phyloP scores from a whole-genome alignment of 2,329 filamentous ascomycete species.

The Fusarium bactridioides region DNA sequence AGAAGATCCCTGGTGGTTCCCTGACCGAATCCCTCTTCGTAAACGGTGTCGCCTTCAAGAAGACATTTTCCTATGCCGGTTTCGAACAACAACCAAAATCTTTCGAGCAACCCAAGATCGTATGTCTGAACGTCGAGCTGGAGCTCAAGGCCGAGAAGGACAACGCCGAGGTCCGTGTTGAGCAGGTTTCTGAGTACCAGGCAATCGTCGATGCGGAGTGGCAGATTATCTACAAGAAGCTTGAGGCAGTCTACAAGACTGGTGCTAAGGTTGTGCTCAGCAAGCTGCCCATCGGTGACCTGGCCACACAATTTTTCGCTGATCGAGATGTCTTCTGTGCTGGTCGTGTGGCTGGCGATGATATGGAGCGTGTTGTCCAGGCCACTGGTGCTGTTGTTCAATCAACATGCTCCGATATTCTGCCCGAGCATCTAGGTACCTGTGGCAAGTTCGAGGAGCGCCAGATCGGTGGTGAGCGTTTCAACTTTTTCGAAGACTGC shows the following conservation, averaged over 20 bases:
- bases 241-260: slow-evolving; percentile 91
- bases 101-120: slow-evolving; percentile 93
- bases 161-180: slow-evolving; percentile 96
- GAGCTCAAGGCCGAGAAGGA: slow-evolving; percentile 99
- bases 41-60: slow-evolving; percentile 98
- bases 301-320: slow-evolving; percentile 97
- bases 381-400: slow-evolving; percentile 92
- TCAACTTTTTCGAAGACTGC: slow-evolving; percentile 98
- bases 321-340: slow-evolving; percentile 99
- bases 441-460: slow-evolving; percentile 93
- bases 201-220: slow-evolving; percentile 99
- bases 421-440: slow-evolving; percentile 84
- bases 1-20: slow-evolving; percentile 96
- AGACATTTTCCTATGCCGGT: slow-evolving; percentile 98
- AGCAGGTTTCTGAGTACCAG: slow-evolving; percentile 99
- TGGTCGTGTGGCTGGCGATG: slow-evolving; percentile 87
- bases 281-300: slow-evolving; percentile 95
- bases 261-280: slow-evolving; percentile 97
- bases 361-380: slow-evolving; percentile 95
- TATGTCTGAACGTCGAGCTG: slow-evolving; percentile 96
- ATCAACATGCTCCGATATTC: slow-evolving; percentile 96
- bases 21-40: slow-evolving; percentile 96
- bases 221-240: slow-evolving; percentile 99
- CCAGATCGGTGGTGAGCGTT: slow-evolving; percentile 96
- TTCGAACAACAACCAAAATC: slow-evolving; percentile 99